phyloP scores from a whole-genome alignment of 495 filamentous ascomycete species.

The Penicillium pancosmium region DNA sequence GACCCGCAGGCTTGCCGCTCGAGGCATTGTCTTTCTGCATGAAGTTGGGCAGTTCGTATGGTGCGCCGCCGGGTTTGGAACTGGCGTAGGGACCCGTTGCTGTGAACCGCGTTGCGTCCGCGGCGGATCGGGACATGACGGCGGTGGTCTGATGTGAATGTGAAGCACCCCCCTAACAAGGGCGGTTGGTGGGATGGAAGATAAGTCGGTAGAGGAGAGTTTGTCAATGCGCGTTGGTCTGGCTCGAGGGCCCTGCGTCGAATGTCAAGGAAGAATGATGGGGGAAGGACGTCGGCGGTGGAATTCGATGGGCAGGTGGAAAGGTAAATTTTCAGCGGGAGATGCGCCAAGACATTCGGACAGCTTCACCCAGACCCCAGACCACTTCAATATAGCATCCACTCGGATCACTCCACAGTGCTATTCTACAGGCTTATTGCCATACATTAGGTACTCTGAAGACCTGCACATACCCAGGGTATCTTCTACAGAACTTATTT shows the following conservation, averaged over 20 bases:
- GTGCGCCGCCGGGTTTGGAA: constrained; percentile 58
- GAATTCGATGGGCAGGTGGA: constrained; percentile 8
- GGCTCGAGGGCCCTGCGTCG: too few species aligned
- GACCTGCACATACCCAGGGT: too few species aligned
- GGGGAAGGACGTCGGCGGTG: constrained; percentile 4
- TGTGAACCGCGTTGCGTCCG: constrained; percentile 95
- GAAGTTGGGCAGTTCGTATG: constrained; percentile 43
- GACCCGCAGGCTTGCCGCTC: constrained; percentile 17
- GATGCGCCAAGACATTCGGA: constrained; percentile 28
- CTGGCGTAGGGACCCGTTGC: constrained; percentile 85
- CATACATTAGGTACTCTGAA: too few species aligned
- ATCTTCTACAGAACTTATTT: too few species aligned
- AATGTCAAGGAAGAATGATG: neutral
- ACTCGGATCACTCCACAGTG: too few species aligned
- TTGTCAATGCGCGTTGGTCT: too few species aligned
- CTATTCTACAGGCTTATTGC: too few species aligned
- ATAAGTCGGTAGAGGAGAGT: too few species aligned
- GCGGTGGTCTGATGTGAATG: constrained; percentile 2
- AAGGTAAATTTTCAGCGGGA: constrained; percentile 46
- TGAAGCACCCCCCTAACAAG: neutral
- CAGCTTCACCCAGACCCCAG: constrained; percentile 18
- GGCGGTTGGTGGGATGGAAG: neutral
- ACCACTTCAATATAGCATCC: too few species aligned
- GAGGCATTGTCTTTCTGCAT: constrained; percentile 27
- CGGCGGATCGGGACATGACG: constrained; percentile 83